Evolutionary conservation across 345 rosid genomes (phyloP), one percentile per base, ranked within the genome.

Genomic region (Citrus glauca): DNA sequence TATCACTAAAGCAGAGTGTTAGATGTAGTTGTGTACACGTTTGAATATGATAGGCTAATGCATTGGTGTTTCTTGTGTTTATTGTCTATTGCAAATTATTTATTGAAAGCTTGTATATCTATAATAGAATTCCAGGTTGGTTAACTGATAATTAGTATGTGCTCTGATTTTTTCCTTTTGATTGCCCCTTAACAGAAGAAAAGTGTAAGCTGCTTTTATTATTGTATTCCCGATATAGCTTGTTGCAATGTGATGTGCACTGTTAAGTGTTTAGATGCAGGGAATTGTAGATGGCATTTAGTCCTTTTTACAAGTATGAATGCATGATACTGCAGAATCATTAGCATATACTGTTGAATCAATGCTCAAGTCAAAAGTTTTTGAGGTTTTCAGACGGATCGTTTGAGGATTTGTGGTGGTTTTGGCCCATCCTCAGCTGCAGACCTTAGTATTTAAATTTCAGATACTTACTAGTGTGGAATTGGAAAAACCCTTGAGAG

Each of bases 81-180:
- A 32, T 66, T 66, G 77, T 66, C 63, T 75, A 62, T 40, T 67
- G 73, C 79, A 67, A 68, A 48, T 66, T 66, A 56, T 61, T 25
- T 79, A 27, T 67, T 19, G 66, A 14, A 38, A 73, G 84, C 77
- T 75, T 73, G 81, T 86, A 66, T 60, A 76, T 78, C 38, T 74
- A 81, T 82, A 78, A 73, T 78, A 78, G 73, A 82, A 62, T 73
- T 80, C 72, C 77, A 74, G 69, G 60, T 75, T 86, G 78, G 56
- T 72, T 42, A 20, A 70, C 60, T 79, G 77, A 73, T 73, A 55
- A 76, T 79, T 48, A 53, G 66, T 66, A 68, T 53, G 37, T 79
- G 56, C 42, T 50, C 20, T 37, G 65, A 35, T 8, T 28, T 73
- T 60, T 1, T 38, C 61, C 27, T 10, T 61, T 38, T 5, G 2